Evolutionary conservation across 2,329 filamentous ascomycete species (phyloP), one percentile per base, ranked within the genome.

Genomic region (Hypoxylon sp.): DNA sequence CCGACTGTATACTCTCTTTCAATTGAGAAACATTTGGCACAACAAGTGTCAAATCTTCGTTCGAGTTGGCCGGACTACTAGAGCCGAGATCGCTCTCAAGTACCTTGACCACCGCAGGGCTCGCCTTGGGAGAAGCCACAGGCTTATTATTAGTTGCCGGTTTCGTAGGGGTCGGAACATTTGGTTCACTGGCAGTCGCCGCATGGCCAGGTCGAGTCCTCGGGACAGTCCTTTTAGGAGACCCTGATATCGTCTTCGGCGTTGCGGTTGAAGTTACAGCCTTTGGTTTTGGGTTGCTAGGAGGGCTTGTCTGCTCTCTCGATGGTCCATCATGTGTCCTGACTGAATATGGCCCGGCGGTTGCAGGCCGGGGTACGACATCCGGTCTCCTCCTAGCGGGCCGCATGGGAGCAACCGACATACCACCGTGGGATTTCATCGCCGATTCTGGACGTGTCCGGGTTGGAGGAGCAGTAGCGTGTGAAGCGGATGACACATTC

Each of bases 331-430:
- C 76, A 41, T 80, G 78, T n/a, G 75, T 75, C 58, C 84, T 75
- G 7, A 84, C 78, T 13, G 84, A 87, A 65, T 87, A 87, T 0
- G 84, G 84, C 0, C 84, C 84, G 7, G 84, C 84, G 8, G 84
- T 87, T 8, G 84, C 84, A 23, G 84, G 84, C 49, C 84, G 76
- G 19, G 79, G 73, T 31, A 77, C 77, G 61, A 82, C 73, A 46
- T 86, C 83, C 2, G 83, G 82, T 30, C 81, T 75, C 60, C 77
- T 79, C 66, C 78, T 80, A 30, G 77, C 74, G 36, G 84, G 84
- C 47, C 84, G 75, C 77, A 86, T 82, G 1, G 84, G 84, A 19
- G 84, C 83, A 34, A 80, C 81, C 7, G 83, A 86, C 69, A 87
- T 78, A 25, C 83, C 83, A 11, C 80, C 79, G 20, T 80, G 75